Conservation (phyloP, 176 grass and related monocot genomes). For the Oryza punctata region DNA sequence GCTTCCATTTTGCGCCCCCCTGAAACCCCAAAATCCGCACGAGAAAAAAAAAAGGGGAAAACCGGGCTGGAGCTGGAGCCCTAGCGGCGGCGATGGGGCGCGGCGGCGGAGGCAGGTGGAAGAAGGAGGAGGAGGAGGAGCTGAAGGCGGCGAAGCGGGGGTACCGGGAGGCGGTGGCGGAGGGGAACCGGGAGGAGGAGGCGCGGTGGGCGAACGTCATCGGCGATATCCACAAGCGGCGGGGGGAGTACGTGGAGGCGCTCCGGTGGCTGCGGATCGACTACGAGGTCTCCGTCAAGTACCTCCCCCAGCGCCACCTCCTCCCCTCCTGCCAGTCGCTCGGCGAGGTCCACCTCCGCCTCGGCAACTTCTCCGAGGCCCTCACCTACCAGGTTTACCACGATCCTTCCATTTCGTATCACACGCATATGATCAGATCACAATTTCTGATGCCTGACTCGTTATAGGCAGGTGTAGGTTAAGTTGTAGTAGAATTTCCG, state of each 20-base stretch:
- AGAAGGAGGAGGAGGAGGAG: constrained; percentile 68
- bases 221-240: constrained; percentile 83
- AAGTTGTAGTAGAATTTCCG: background rate
- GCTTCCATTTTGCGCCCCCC: background rate
- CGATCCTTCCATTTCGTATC: background rate
- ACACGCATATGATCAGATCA: background rate
- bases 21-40: background rate
- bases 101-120: constrained; percentile 15
- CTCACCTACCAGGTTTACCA: constrained; percentile 74
- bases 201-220: constrained; percentile 89
- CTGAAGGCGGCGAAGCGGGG: constrained; percentile 61
- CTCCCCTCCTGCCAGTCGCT: constrained; percentile 84
- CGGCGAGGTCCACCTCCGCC: constrained; percentile 85
- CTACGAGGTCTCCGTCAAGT: constrained; percentile 74
- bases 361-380: constrained; percentile 60
- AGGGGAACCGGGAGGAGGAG: constrained; percentile 79
- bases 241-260: constrained; percentile 83
- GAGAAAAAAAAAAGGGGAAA: background rate
- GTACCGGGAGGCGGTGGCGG: constrained; percentile 59
- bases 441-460: background rate
- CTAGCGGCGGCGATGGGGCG: constrained; percentile 45
- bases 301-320: constrained; percentile 80
- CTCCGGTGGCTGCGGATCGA: constrained; percentile 71
- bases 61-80: constrained; percentile 38
- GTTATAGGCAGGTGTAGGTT: background rate